These are phyloP conservation scores for Yarrowia deformans DNA, from an alignment of 805 yeast species.

Conservation along the genomic window DNA sequence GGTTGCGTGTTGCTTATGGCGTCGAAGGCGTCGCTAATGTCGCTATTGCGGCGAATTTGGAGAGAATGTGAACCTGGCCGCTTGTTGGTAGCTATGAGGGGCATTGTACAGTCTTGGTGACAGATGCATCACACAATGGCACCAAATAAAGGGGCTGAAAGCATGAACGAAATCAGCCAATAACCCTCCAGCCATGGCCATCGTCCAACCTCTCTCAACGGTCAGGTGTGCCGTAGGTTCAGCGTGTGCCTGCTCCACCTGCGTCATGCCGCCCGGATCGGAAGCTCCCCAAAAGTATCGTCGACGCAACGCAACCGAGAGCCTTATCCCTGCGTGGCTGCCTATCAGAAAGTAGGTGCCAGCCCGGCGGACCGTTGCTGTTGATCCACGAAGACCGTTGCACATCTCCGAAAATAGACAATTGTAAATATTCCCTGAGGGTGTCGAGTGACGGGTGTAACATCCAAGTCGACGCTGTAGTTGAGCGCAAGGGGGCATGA, in stretches of 20 bases:
- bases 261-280: slow-evolving; percentile 11
- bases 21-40: no score
- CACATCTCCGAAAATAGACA: background rate
- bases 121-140: no score
- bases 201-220: no score
- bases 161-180: no score
- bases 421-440: background rate
- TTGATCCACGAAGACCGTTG: background rate
- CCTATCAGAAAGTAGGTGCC: background rate
- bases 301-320: background rate
- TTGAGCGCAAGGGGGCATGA: background rate
- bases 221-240: background rate
- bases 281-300: background rate
- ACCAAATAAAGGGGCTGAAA: no score
- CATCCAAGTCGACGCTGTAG: background rate
- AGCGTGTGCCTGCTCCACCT: slow-evolving; percentile 14
- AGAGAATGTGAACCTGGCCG: no score
- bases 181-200: no score
- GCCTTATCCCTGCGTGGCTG: slow-evolving; percentile 23
- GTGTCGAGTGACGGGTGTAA: background rate
- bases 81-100: no score
- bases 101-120: no score
- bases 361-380: background rate
- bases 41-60: no score
- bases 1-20: background rate